phyloP scores from a whole-genome alignment of 441 rosid genomes.

The Populus hybrid region DNA sequence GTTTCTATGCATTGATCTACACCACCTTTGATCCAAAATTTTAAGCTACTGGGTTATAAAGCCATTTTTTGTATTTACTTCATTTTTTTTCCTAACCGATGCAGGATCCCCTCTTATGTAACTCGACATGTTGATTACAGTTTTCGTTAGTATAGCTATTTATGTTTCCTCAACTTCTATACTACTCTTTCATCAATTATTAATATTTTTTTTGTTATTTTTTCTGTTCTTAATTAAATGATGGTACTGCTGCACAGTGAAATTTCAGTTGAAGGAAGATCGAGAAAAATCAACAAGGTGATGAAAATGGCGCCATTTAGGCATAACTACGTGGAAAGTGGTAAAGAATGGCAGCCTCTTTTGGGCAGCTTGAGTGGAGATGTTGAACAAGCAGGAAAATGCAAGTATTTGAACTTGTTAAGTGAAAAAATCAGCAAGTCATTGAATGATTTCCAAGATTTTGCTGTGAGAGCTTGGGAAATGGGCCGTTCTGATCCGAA shows the following conservation, averaged over 20 bases:
- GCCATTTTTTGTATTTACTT: background rate
- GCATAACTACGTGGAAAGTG: background rate
- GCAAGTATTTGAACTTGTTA: background rate
- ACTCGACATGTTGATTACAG: background rate
- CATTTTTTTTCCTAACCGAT: background rate
- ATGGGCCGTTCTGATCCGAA: constrained; percentile 36
- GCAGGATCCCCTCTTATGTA: background rate
- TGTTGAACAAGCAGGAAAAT: constrained; percentile 13
- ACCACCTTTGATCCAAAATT: no score
- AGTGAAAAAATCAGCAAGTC: constrained; percentile 9
- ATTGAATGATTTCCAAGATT: constrained; percentile 16
- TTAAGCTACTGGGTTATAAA: background rate
- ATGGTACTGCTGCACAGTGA: background rate
- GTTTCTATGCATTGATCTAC: no score
- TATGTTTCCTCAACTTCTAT: background rate
- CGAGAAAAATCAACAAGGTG: background rate
- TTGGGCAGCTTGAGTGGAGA: constrained; percentile 15
- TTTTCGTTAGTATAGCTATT: background rate
- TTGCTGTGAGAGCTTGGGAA: constrained; percentile 21
- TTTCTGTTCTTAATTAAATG: background rate
- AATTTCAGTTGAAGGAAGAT: background rate
- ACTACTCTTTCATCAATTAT: background rate
- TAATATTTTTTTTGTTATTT: no score
- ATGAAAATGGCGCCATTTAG: constrained; percentile 11
- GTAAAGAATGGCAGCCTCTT: constrained; percentile 14